Evolutionary conservation across 768 basidiomycete species (phyloP).

Genomic region (Botryobasidium botryosum): DNA sequence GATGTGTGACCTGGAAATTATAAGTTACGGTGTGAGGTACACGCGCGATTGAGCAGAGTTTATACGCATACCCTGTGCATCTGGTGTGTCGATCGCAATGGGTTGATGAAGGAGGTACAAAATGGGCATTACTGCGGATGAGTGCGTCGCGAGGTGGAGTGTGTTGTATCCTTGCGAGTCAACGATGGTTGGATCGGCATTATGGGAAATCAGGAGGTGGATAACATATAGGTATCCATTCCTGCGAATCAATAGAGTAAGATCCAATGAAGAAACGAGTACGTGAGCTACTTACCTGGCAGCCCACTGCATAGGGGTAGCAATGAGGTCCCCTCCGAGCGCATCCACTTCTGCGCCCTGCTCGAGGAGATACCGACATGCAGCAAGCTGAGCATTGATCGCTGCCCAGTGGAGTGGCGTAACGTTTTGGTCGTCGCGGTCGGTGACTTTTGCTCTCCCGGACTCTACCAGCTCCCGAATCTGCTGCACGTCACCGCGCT

Average conservation of each 20-base stretch:
- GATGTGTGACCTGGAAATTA: slow-evolving; percentile 91
- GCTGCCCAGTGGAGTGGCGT: slow-evolving; percentile 97
- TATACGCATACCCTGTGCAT: too few relatives aligned
- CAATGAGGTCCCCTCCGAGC: slow-evolving; percentile 81
- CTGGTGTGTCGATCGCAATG: slow-evolving; percentile 76
- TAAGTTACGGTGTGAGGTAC: too few relatives aligned
- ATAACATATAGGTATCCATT: slow-evolving; percentile 95
- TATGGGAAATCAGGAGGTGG: slow-evolving; percentile 75
- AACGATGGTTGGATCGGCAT: slow-evolving; percentile 78
- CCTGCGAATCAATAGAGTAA: slow-evolving; percentile 19
- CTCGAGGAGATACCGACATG: slow-evolving; percentile 74
- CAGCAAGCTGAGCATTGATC: slow-evolving; percentile 85
- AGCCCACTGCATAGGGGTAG: slow-evolving; percentile 96
- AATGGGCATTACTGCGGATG: slow-evolving; percentile 85
- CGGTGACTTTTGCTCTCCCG: slow-evolving; percentile 50
- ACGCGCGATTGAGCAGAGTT: too few relatives aligned
- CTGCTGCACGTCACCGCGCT: slow-evolving; percentile 60
- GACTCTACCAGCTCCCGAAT: slow-evolving; percentile 53
- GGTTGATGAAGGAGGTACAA: slow-evolving; percentile 87
- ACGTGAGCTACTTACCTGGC: slow-evolving; percentile 32
- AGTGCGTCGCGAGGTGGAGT: slow-evolving; percentile 89
- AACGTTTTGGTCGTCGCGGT: slow-evolving; percentile 79
- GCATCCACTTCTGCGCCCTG: slow-evolving; percentile 93
- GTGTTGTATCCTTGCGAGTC: slow-evolving; percentile 96
- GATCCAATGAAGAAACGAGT: background rate